These are phyloP conservation scores for Epichloe hybrida DNA, from an alignment of 2,329 filamentous ascomycete genomes.

Conservation along the genomic window DNA sequence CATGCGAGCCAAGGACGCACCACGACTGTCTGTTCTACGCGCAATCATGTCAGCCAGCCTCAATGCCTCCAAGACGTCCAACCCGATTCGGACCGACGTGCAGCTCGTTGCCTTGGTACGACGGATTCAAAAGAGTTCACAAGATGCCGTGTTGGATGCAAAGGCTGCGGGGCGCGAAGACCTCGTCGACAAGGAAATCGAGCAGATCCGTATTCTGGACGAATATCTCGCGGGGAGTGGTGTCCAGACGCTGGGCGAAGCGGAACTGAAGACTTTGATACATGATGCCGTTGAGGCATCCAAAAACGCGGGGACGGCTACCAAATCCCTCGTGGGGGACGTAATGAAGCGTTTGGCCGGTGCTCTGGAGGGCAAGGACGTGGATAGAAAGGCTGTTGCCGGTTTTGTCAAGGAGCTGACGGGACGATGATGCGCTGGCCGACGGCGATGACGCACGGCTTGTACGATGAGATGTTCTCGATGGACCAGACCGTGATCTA, in stretches of 20 bases:
- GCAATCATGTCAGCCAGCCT: conserved; percentile 54
- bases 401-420: conserved; percentile 43
- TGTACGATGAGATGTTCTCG: too few species aligned
- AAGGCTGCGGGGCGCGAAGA: conserved; percentile 49
- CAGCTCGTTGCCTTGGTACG: conserved; percentile 55
- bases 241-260: conserved; percentile 43
- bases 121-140: conserved; percentile 44
- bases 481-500: too few species aligned
- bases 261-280: conserved; percentile 44
- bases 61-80: conserved; percentile 60
- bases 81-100: conserved; percentile 56
- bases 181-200: conserved; percentile 55
- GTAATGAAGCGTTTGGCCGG: conserved; percentile 49
- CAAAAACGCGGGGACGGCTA: conserved; percentile 28
- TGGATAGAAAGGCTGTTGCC: conserved; percentile 48
- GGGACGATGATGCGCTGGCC: conserved; percentile 5
- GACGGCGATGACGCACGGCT: too few species aligned
- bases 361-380: conserved; percentile 46
- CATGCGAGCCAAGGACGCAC: conserved; percentile 50
- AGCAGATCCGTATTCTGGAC: conserved; percentile 50
- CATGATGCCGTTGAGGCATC: conserved; percentile 36
- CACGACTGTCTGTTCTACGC: conserved; percentile 56
- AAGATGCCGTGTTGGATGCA: conserved; percentile 51
- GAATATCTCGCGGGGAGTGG: conserved; percentile 49
- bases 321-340: conserved; percentile 40